These are phyloP conservation scores for Zygosaccharomyces sapae DNA, from an alignment of 1,139 yeast genomes.

Conservation along the genomic window DNA sequence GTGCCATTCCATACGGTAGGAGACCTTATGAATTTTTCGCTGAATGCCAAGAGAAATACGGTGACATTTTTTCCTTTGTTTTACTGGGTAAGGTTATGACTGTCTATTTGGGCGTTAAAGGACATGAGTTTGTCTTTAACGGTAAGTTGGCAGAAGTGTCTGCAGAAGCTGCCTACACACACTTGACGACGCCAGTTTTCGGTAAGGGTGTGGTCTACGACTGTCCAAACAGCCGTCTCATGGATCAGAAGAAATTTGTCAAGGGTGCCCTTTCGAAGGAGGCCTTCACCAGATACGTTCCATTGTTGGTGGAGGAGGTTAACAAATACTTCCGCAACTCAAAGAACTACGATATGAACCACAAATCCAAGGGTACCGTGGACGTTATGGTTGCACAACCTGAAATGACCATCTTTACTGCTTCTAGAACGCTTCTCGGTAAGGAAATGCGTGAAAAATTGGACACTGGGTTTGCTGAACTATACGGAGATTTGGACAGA, in stretches of 20 bases:
- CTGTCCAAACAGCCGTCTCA: conserved; percentile 86
- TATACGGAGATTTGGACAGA: conserved; percentile 88
- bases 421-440: conserved; percentile 86
- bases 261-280: conserved; percentile 84
- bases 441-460: conserved; percentile 83
- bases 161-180: conserved; percentile 94
- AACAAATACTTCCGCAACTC: conserved; percentile 56
- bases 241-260: conserved; percentile 98
- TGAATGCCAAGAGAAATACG: conserved; percentile 71
- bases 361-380: conserved; percentile 46
- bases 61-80: conserved; percentile 87
- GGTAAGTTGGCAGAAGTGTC: conserved; percentile 85
- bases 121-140: conserved; percentile 93
- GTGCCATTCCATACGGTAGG: conserved; percentile 84
- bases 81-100: conserved; percentile 91
- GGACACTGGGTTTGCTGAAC: conserved; percentile 76
- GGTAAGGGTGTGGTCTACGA: conserved; percentile 97
- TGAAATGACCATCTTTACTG: conserved; percentile 93
- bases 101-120: conserved; percentile 93
- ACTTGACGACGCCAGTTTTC: conserved; percentile 93
- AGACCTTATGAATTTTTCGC: conserved; percentile 88
- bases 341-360: conserved; percentile 41
- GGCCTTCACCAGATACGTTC: conserved; percentile 81
- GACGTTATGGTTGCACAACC: conserved; percentile 86
- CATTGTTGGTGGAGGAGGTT: conserved; percentile 78